Base-by-base conservation (phyloP, 768 basidiomycete genomes). In the Cyathus striatus region DNA sequence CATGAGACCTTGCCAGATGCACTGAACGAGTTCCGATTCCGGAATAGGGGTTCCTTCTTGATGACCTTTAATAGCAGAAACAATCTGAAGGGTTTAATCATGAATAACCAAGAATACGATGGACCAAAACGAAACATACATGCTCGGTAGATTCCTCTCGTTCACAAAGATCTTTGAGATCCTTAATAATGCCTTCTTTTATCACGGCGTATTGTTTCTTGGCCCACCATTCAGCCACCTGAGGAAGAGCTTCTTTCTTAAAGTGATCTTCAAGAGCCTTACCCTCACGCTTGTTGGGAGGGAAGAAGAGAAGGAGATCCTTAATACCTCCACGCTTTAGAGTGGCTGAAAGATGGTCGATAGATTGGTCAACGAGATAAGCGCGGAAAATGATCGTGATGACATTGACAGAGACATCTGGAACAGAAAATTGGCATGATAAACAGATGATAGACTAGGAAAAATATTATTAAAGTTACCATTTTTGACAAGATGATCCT, bases 401-500 rank as follows among this genome's bases (percentile, higher is more conserved):
- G 45, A 91, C 81, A 50, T 68, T 73, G 51, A 91, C 66, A 24
- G 91, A 81, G 32, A 91, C 76, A 56, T 89, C 91, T 94, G 55
- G 18, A 17, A 36, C 17, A 41, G 20, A 18, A 30, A 30, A 30
- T 37, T 7, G 18, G 30, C 38, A 4, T 41, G 42, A 48, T 26
- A 27, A 26, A n/a, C 37, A 16, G 7, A 21, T 35, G 27, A 45
- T 23, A 33, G 37, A 23, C 32, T 23, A 27, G 35, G 33, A 5
- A 20, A 43, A 33, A 48, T 24, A 42, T 42, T 30, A 21, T 16
- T 7, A 20, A 18, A 45, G 65, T 48, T 44, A 89, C 91, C 88
- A 49, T 99, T 94, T 70, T 97, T 98, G 61, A 95, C 77, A 51
- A 98, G 79, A 60, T 97, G 93, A 52, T 97, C 95, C 64, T 91